Conservation (phyloP, 305 asterid genomes). For the Nicotiana rustica region DNA sequence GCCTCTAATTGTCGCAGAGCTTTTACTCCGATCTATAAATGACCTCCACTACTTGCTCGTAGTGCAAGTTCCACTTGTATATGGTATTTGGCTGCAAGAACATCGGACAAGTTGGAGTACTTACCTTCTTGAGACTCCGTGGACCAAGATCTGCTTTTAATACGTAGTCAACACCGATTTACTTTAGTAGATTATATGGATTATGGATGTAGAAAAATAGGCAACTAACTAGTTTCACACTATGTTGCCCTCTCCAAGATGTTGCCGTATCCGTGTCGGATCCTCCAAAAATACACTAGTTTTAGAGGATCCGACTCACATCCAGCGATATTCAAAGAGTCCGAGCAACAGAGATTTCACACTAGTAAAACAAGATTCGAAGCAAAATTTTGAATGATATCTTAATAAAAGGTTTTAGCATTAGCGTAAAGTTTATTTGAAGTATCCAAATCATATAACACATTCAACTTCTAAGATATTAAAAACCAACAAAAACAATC, state of each 20-base stretch:
- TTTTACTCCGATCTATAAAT: too few relatives aligned
- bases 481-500: not conserved
- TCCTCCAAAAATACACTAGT: too few relatives aligned
- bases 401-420: not conserved
- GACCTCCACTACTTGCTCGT: too few relatives aligned
- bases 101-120: conserved; percentile 29
- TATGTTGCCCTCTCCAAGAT: too few relatives aligned
- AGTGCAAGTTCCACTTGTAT: not conserved
- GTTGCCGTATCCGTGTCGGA: too few relatives aligned
- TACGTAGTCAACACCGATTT: conserved; percentile 29
- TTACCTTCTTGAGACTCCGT: conserved; percentile 28
- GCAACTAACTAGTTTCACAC: not conserved
- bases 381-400: not conserved
- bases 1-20: too few relatives aligned
- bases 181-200: conserved; percentile 27
- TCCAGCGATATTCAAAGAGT: too few relatives aligned
- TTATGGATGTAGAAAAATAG: conserved; percentile 16
- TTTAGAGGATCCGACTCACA: too few relatives aligned
- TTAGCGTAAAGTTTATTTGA: not conserved
- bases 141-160: conserved; percentile 31
- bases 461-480: not conserved
- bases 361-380: not conserved
- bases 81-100: not conserved
- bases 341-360: not conserved
- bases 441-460: not conserved